Percentiles rank a stretch among this genome's conserved stretches.
Conservation (phyloP, 176 grass and related monocot genomes). For the Oryza glumipatula region DNA sequence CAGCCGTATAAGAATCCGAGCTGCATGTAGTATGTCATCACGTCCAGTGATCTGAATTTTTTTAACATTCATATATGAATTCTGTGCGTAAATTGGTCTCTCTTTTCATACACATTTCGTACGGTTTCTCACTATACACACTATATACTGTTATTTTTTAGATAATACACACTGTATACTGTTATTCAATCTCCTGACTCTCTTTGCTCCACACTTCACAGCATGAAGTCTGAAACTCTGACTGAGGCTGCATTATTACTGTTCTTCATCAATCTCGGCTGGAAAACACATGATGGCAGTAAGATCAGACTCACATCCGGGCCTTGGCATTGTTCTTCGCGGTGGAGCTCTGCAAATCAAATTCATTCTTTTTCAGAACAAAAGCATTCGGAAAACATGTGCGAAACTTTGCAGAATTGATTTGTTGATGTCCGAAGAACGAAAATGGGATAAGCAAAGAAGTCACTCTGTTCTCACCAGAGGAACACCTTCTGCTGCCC, state of each 20-base stretch:
- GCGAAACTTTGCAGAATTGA: neutral
- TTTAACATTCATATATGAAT: too few relatives aligned
- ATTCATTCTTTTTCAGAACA: neutral
- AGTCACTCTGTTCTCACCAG: constrained; percentile 57
- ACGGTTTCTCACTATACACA: too few relatives aligned
- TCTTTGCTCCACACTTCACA: too few relatives aligned
- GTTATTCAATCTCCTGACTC: too few relatives aligned
- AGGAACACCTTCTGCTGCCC: constrained; percentile 75
- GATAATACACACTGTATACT: too few relatives aligned
- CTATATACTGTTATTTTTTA: too few relatives aligned
- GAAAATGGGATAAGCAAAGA: neutral
- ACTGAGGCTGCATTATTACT: neutral
- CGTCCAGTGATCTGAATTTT: too few relatives aligned
- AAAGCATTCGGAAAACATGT: neutral
- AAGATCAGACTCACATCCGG: neutral
- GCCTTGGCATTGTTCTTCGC: neutral
- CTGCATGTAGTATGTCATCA: too few relatives aligned
- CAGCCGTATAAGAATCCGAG: too few relatives aligned
- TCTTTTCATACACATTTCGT: too few relatives aligned
- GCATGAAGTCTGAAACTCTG: too few relatives aligned
- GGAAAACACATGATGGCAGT: neutral
- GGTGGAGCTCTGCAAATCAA: neutral
- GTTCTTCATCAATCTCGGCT: neutral
- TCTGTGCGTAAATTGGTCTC: too few relatives aligned
- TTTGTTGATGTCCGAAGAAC: neutral